These are phyloP conservation scores for Aphanomyces stellatus DNA, from an alignment of 352 stramenopile species.

Conservation along the genomic window DNA sequence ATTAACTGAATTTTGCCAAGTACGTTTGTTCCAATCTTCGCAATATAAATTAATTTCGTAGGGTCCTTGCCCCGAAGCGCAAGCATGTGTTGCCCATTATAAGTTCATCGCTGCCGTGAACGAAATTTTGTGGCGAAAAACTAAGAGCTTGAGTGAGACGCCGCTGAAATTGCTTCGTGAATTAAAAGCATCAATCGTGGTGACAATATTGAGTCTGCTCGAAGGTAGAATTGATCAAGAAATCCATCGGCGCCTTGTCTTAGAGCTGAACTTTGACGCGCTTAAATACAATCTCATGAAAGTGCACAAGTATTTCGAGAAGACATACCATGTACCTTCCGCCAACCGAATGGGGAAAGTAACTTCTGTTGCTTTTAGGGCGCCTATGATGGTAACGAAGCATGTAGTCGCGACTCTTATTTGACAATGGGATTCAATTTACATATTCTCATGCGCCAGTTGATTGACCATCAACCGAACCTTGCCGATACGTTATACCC, in stretches of 20 bases:
- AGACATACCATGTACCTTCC: slow-evolving; percentile 21
- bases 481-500: background rate
- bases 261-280: slow-evolving; percentile 65
- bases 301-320: slow-evolving; percentile 43
- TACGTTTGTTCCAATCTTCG: no score
- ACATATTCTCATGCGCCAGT: slow-evolving; percentile 58
- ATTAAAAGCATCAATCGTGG: slow-evolving; percentile 43
- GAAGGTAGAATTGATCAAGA: slow-evolving; percentile 46
- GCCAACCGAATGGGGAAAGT: background rate
- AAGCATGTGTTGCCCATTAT: slow-evolving; percentile 64
- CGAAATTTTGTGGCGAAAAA: slow-evolving; percentile 28
- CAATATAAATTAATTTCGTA: background rate
- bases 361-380: slow-evolving; percentile 17
- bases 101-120: slow-evolving; percentile 72
- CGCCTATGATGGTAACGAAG: slow-evolving; percentile 43
- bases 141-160: slow-evolving; percentile 20
- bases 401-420: slow-evolving; percentile 56
- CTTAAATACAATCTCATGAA: slow-evolving; percentile 55
- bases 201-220: slow-evolving; percentile 53
- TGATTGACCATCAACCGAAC: slow-evolving; percentile 39
- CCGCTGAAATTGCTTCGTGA: slow-evolving; percentile 23
- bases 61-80: slow-evolving; percentile 55
- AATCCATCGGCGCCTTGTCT: slow-evolving; percentile 56
- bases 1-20: slow-evolving; percentile 68
- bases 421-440: slow-evolving; percentile 72